Percentiles rank a stretch among this genome's conserved stretches.
Evolutionary conservation across 1,284 basidiomycete species (phyloP).

Genomic region (Ganoderma leucocontextum): DNA sequence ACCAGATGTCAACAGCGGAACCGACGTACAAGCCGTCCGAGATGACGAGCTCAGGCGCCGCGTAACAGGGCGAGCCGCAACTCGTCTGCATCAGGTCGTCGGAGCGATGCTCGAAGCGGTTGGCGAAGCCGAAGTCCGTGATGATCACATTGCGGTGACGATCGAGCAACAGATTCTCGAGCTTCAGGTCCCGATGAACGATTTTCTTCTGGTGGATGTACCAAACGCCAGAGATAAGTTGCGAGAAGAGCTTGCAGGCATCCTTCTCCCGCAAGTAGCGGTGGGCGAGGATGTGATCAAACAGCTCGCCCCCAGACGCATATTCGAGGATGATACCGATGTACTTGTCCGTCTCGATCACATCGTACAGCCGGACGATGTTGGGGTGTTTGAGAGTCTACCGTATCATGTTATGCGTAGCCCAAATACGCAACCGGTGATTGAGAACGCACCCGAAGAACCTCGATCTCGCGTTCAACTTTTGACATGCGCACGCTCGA

Average conservation of each 20-base stretch:
- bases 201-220: constrained; percentile 99
- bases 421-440: constrained; percentile 22
- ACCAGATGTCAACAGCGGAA: constrained; percentile 99
- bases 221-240: constrained; percentile 98
- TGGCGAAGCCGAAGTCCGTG: constrained; percentile 99
- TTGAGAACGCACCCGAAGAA: constrained; percentile 79
- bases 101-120: constrained; percentile 90
- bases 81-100: constrained; percentile 99
- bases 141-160: constrained; percentile 99
- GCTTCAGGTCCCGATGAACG: constrained; percentile 98
- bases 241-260: constrained; percentile 95
- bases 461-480: constrained; percentile 97
- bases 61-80: constrained; percentile 98
- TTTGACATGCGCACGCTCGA: constrained; percentile 90
- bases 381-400: constrained; percentile 97
- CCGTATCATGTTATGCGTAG: constrained; percentile 20
- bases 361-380: constrained; percentile 98
- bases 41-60: constrained; percentile 98
- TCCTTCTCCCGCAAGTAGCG: constrained; percentile 96
- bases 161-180: constrained; percentile 98
- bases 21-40: constrained; percentile 98
- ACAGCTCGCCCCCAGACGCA: constrained; percentile 97
- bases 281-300: constrained; percentile 99
- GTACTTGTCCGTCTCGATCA: constrained; percentile 99
- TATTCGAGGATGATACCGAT: constrained; percentile 99